phyloP scores from a whole-genome alignment of 208 protist species.

The Borovskyia barvae region DNA sequence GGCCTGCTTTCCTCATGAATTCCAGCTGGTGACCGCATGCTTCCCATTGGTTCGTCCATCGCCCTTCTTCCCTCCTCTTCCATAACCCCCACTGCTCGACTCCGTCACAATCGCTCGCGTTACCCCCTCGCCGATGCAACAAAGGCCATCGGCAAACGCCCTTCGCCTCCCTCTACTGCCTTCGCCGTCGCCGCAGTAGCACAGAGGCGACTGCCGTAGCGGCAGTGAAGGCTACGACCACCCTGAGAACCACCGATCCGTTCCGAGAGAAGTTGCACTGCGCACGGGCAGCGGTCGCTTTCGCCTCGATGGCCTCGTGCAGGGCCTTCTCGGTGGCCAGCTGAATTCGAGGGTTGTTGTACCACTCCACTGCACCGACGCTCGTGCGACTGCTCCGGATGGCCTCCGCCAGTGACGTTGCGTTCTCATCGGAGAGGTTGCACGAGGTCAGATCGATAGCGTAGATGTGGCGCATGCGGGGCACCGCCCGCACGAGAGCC shows the following conservation, averaged over 20 bases:
- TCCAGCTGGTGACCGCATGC: too few relatives aligned
- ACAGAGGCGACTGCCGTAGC: constrained; percentile 27
- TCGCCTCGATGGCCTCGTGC: constrained; percentile 46
- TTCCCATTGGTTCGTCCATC: too few relatives aligned
- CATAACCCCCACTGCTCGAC: too few relatives aligned
- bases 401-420: constrained; percentile 36
- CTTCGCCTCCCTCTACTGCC: neutral
- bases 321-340: constrained; percentile 58
- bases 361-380: constrained; percentile 69
- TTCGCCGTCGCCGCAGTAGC: constrained; percentile 14
- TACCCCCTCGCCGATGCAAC: too few relatives aligned
- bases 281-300: constrained; percentile 20
- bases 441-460: constrained; percentile 77
- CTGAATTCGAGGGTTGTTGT: constrained; percentile 80
- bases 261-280: constrained; percentile 7
- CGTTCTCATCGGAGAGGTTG: constrained; percentile 70
- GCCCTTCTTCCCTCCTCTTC: too few relatives aligned
- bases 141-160: too few relatives aligned
- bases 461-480: constrained; percentile 40
- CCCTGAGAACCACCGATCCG: constrained; percentile 14
- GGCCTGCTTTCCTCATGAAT: too few relatives aligned
- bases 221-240: constrained; percentile 12
- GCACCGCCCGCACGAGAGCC: constrained; percentile 39
- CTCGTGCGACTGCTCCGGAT: constrained; percentile 42
- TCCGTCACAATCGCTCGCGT: too few relatives aligned